Percentiles rank a stretch among this genome's conserved stretches.
phyloP scores from a whole-genome alignment of 495 filamentous ascomycete species.

The Aspergillus panamensis region DNA sequence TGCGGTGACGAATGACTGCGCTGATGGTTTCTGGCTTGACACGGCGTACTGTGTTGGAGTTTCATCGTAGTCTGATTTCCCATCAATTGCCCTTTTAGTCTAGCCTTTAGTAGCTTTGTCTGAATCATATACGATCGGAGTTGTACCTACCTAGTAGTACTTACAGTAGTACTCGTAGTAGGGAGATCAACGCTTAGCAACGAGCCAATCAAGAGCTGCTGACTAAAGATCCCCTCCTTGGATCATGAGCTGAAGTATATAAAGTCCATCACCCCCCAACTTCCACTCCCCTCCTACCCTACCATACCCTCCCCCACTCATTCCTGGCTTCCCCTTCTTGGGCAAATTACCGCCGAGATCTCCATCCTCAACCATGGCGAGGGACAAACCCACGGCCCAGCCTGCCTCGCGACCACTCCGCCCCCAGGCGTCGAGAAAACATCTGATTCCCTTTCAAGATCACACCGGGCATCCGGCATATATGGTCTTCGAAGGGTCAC shows the following conservation, averaged over 20 bases:
- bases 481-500: not conserved
- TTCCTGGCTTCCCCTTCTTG: not conserved
- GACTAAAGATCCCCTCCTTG: not conserved
- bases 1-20: conserved; percentile 9
- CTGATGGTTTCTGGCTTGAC: conserved; percentile 10
- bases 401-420: not conserved
- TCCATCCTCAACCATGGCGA: not conserved
- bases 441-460: not conserved
- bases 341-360: not conserved
- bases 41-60: conserved; percentile 12
- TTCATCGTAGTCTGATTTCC: not conserved
- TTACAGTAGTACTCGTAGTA: not conserved
- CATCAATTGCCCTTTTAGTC: not conserved
- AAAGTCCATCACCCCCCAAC: not conserved
- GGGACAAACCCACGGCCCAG: not conserved
- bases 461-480: not conserved
- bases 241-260: not conserved
- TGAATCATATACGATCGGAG: not conserved
- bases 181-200: not conserved
- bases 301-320: not conserved
- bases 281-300: not conserved
- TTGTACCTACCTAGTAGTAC: too few relatives aligned
- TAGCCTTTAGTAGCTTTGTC: not conserved
- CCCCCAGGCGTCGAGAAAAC: not conserved
- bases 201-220: not conserved